These are phyloP conservation scores for Podaxis sp. DNA, from an alignment of 768 basidiomycete genomes.

Conservation along the genomic window DNA sequence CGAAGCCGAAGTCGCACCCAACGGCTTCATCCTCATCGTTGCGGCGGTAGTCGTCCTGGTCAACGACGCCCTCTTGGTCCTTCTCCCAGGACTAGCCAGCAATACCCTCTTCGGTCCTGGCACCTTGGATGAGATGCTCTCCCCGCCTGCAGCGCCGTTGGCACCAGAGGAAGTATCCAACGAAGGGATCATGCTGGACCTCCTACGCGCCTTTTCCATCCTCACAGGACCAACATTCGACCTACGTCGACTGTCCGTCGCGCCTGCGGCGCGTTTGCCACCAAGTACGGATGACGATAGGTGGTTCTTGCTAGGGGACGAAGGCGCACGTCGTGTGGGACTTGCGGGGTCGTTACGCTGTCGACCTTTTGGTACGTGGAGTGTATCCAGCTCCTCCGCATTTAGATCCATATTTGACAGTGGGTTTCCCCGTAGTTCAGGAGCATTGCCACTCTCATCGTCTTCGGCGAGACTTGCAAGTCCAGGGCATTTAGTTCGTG, in stretches of 20 bases:
- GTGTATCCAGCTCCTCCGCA: constrained; percentile 32
- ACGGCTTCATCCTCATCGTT: constrained; percentile 29
- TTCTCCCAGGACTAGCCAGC: constrained; percentile 57
- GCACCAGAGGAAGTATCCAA: constrained; percentile 40
- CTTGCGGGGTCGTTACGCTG: constrained; percentile 24
- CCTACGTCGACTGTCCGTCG: constrained; percentile 32
- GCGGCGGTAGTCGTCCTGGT: constrained; percentile 38
- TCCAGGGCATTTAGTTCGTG: constrained; percentile 44
- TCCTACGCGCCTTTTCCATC: constrained; percentile 66
- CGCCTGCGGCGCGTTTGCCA: constrained; percentile 18
- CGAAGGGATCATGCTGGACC: constrained; percentile 80
- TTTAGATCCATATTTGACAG: constrained; percentile 74
- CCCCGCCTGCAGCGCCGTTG: constrained; percentile 28
- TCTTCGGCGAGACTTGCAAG: constrained; percentile 68
- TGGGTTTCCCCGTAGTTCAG: constrained; percentile 38
- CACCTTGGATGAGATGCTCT: constrained; percentile 23
- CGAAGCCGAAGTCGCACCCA: constrained; percentile 15
- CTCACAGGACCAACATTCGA: constrained; percentile 80
- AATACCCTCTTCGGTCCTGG: constrained; percentile 37
- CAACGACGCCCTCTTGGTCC: constrained; percentile 57
- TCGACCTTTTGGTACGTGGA: constrained; percentile 41
- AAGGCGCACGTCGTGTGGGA: constrained; percentile 44
- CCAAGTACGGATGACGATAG: constrained; percentile 23
- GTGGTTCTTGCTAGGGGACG: constrained; percentile 18
- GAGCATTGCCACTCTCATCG: constrained; percentile 50